A percentile compares a stretch with the other conserved stretches of the same genome.
phyloP scores from a whole-genome alignment of 192 early-diverging fungal species.

The Martensiomyces pterosporus region DNA sequence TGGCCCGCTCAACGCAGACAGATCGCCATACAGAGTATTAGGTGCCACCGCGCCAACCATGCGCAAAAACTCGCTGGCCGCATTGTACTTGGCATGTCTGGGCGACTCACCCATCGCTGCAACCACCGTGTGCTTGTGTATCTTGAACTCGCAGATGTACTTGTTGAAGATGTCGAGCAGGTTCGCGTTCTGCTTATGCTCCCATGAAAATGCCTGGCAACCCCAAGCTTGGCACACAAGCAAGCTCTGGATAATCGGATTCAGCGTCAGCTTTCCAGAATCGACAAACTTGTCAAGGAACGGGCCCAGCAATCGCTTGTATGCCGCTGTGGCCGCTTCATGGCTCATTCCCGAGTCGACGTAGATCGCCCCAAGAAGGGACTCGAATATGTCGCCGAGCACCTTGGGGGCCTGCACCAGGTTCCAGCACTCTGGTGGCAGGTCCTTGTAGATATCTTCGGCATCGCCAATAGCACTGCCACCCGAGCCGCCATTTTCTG shows the following conservation, averaged over 20 bases:
- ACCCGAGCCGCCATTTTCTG: neutral
- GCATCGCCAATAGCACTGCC: neutral
- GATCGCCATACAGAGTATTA: conserved; percentile 33
- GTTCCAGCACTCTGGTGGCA: conserved; percentile 71
- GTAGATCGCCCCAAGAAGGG: conserved; percentile 80
- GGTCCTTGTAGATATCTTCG: conserved; percentile 30
- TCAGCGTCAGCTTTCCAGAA: conserved; percentile 39
- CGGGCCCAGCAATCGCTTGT: conserved; percentile 35
- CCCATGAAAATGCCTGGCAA: conserved; percentile 29
- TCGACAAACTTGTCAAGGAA: conserved; percentile 50
- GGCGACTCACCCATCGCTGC: conserved; percentile 31
- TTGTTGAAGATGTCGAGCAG: conserved; percentile 31
- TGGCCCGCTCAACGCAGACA: conserved; percentile 10
- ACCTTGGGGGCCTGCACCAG: conserved; percentile 83
- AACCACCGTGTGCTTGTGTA: conserved; percentile 15
- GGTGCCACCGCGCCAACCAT: conserved; percentile 36
- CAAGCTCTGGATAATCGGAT: conserved; percentile 41
- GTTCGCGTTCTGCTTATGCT: conserved; percentile 10
- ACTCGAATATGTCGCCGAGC: conserved; percentile 84
- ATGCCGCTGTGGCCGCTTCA: conserved; percentile 47
- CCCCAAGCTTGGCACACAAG: conserved; percentile 50
- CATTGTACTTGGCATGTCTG: conserved; percentile 39
- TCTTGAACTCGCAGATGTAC: conserved; percentile 27
- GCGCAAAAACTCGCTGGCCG: conserved; percentile 15
- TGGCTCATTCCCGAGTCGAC: conserved; percentile 74